phyloP scores from a whole-genome alignment of 1,139 yeast species.

The Kurtzmaniella quercitrusa region DNA sequence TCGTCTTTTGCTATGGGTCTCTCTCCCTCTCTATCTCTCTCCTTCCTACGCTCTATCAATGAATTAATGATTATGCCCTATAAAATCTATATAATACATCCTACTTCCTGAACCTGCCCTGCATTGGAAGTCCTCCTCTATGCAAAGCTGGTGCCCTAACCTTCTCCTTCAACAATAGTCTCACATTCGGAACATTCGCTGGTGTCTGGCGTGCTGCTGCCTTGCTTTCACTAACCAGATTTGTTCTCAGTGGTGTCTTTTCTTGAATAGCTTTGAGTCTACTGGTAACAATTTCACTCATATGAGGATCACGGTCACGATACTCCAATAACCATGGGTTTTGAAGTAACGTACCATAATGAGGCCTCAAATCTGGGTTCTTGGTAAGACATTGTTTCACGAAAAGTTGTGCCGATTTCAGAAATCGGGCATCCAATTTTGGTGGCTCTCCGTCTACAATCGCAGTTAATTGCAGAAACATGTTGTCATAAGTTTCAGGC shows the following conservation, averaged over 20 bases:
- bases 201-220: conserved; percentile 10
- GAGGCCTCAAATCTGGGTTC: conserved; percentile 78
- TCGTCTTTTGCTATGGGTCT: no score
- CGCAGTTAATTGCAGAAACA: conserved; percentile 89
- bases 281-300: conserved; percentile 35
- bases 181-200: conserved; percentile 19
- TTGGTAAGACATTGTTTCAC: conserved; percentile 78
- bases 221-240: conserved; percentile 12
- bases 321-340: conserved; percentile 78
- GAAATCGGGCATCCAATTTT: conserved; percentile 51
- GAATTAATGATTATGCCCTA: background rate
- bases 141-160: conserved; percentile 43
- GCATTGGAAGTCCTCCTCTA: conserved; percentile 29
- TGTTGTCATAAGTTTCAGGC: conserved; percentile 84
- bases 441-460: conserved; percentile 98
- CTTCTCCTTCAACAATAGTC: conserved; percentile 32
- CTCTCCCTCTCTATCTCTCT: no score
- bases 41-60: background rate
- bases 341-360: conserved; percentile 64
- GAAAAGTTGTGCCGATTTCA: conserved; percentile 77
- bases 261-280: conserved; percentile 30
- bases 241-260: conserved; percentile 12
- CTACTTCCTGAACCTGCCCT: conserved; percentile 1
- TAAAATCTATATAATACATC: background rate
- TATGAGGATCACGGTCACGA: conserved; percentile 38